Evolutionary conservation across 768 basidiomycete genomes (phyloP), one percentile per base, ranked within the genome.

Genomic region (Lentinula raphanica): DNA sequence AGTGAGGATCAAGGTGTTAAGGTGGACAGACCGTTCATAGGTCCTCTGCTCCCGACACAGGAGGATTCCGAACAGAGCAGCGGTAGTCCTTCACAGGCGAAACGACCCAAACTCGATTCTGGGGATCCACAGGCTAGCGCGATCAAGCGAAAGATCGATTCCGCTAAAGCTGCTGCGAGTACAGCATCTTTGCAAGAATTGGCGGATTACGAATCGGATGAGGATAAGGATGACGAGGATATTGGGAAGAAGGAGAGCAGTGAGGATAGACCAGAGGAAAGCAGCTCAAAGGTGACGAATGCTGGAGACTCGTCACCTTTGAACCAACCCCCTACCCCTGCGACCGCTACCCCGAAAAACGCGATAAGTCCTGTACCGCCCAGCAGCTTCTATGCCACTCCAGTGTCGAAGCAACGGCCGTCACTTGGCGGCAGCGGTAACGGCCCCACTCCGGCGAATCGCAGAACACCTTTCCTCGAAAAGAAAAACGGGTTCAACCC

Each of bases 31-130:
- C 76, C 80, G 5, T 85, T 88, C 64, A 86, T 88, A 61, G 88
- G 87, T 2, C 88, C 89, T 23, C 68, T 82, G 40, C 72, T 87
- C 29, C 88, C 89, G 13, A 79, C 85, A 0, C 28, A n/a, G 38
- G 46, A 57, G 29, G 17, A 13, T 28, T 8, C 75, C 21, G 40
- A 62, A 72, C 64, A 46, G 63, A 48, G 68, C n/a, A n/a, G n/a
- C 69, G 49, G 68, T 69, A 32, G 36, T 53, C 53, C 61, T 38
- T 62, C 65, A 48, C 56, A 60, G 58, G 40, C 67, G 39, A 71
- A 69, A 59, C 70, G 69, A 61, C 63, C 59, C 35, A 67, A 62
- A 19, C 56, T 63, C 44, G 66, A 61, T 36, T 48, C 54, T 13
- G 21, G 49, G 8, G 84, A 87, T 58, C 85, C 84, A 7, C 84